A percentile compares a stretch with the other conserved stretches of the same genome.
phyloP scores from a whole-genome alignment of 441 rosid genomes.

The Jatropha multifida region DNA sequence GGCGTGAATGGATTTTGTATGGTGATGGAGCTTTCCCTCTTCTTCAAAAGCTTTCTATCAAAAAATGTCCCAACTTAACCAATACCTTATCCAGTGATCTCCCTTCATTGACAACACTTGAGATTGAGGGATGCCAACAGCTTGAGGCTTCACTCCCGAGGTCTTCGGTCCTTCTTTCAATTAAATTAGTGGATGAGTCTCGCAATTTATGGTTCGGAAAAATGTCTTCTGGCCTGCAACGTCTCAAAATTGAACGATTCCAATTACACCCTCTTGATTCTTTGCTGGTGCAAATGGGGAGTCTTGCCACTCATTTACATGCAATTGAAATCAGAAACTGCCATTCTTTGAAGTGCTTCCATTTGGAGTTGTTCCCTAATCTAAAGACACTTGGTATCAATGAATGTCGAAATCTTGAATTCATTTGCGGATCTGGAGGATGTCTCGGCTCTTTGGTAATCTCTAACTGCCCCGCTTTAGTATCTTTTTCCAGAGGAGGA shows the following conservation, averaged over 20 bases:
- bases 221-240: conserved; percentile 29
- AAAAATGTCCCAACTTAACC: conserved; percentile 22
- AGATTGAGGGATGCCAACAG: conserved; percentile 16
- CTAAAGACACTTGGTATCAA: conserved; percentile 31
- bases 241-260: conserved; percentile 29
- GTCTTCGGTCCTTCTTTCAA: conserved; percentile 7
- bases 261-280: conserved; percentile 24
- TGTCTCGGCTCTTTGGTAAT: conserved; percentile 33
- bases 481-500: conserved; percentile 35
- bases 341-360: conserved; percentile 29
- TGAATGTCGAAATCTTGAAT: conserved; percentile 34
- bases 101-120: conserved; percentile 20
- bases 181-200: not conserved
- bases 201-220: conserved; percentile 26
- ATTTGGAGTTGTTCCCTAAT: conserved; percentile 33
- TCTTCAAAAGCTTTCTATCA: conserved; percentile 24
- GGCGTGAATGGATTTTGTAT: conserved; percentile 26
- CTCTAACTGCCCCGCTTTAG: conserved; percentile 34
- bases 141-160: conserved; percentile 18
- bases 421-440: conserved; percentile 18
- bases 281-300: not conserved
- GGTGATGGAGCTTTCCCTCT: conserved; percentile 26
- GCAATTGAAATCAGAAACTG: conserved; percentile 20
- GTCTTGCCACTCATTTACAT: not conserved
- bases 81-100: conserved; percentile 19